Conservation (phyloP, 1,139 yeast species). For the Pichia sp. region DNA sequence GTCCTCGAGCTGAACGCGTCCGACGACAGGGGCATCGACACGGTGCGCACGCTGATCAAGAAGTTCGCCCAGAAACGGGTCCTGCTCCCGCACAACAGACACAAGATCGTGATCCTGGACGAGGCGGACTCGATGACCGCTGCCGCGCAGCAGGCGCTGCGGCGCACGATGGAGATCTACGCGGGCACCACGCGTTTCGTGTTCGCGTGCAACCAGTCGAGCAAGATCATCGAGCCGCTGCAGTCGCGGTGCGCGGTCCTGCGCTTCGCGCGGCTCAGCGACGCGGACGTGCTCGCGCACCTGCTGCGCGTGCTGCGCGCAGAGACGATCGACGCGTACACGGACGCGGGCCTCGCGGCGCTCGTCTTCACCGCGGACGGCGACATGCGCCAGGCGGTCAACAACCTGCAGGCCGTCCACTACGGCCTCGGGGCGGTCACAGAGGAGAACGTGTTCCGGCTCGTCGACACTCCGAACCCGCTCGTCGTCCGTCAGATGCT, state of each 20-base stretch:
- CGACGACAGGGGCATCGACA: slow-evolving; percentile 94
- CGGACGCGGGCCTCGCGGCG: slow-evolving; percentile 90
- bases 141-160: slow-evolving; percentile 94
- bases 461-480: slow-evolving; percentile 97
- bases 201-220: slow-evolving; percentile 92
- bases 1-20: slow-evolving; percentile 91
- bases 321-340: slow-evolving; percentile 46
- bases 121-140: slow-evolving; percentile 99
- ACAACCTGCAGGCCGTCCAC: slow-evolving; percentile 86
- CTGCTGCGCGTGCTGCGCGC: slow-evolving; percentile 61
- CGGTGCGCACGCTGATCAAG: slow-evolving; percentile 86
- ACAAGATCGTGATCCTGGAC: slow-evolving; percentile 83
- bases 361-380: slow-evolving; percentile 96
- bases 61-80: slow-evolving; percentile 93
- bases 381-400: slow-evolving; percentile 97
- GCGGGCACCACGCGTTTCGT: slow-evolving; percentile 94
- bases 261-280: slow-evolving; percentile 72
- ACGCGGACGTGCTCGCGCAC: slow-evolving; percentile 76
- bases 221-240: slow-evolving; percentile 90
- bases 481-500: slow-evolving; percentile 73
- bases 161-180: slow-evolving; percentile 95
- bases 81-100: slow-evolving; percentile 64
- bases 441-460: slow-evolving; percentile 86
- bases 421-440: slow-evolving; percentile 90
- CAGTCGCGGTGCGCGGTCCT: slow-evolving; percentile 96